A percentile compares a stretch with the other conserved stretches of the same genome.
Evolutionary conservation across 139 green algal genomes (phyloP).

Genomic region (Spirogloea muscicola): DNA sequence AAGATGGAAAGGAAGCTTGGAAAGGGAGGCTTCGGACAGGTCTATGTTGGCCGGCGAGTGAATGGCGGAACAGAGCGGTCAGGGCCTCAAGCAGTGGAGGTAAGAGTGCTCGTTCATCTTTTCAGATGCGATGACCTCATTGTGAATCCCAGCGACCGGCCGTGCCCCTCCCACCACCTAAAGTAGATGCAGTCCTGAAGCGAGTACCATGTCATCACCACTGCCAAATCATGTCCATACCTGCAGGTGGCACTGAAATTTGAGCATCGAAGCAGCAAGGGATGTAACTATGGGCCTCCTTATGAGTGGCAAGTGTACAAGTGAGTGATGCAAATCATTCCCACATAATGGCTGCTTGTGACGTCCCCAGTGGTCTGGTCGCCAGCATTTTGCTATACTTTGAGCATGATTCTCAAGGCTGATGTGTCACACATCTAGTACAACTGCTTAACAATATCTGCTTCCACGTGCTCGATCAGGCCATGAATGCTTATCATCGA

Average conservation of each 20-base stretch:
- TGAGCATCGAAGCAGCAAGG: slow-evolving; percentile 93
- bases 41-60: slow-evolving; percentile 54
- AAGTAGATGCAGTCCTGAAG: too few relatives aligned
- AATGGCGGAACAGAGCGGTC: slow-evolving; percentile 27
- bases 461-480: too few relatives aligned
- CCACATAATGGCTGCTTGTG: slow-evolving; percentile 1
- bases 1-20: slow-evolving; percentile 58
- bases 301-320: slow-evolving; percentile 98
- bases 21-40: slow-evolving; percentile 64
- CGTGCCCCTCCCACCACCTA: too few relatives aligned
- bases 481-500: too few relatives aligned
- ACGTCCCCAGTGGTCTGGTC: too few relatives aligned
- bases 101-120: slow-evolving; percentile 4
- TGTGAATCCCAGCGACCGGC: too few relatives aligned
- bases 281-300: slow-evolving; percentile 94
- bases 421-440: too few relatives aligned
- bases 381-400: too few relatives aligned
- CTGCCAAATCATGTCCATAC: too few relatives aligned
- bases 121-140: neutral
- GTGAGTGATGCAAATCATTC: slow-evolving; percentile 49
- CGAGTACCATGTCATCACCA: too few relatives aligned
- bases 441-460: too few relatives aligned
- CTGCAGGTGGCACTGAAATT: slow-evolving; percentile 92
- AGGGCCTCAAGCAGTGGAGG: slow-evolving; percentile 43
- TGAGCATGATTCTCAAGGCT: too few relatives aligned